Conservation (phyloP, 2,329 filamentous ascomycete genomes). For the Pseudocercospora macadamiae region DNA sequence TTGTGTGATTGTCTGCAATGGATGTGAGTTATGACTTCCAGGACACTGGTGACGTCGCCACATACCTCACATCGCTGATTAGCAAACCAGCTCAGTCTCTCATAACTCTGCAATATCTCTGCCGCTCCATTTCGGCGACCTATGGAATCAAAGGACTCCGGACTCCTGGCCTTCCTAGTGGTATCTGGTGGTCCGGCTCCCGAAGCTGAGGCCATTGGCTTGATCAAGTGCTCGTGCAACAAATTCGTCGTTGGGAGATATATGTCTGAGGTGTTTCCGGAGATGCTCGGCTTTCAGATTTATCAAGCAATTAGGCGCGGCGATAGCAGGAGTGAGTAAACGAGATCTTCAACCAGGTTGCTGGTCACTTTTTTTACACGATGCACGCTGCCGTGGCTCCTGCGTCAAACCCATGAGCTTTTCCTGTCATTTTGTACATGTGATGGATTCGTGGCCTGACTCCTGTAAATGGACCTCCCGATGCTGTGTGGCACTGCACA, state of each 20-base stretch:
- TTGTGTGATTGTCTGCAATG: conserved; percentile 35
- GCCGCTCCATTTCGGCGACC: conserved; percentile 29
- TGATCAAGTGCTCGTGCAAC: too few species aligned
- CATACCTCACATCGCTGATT: conserved; percentile 35
- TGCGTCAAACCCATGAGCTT: conserved; percentile 9
- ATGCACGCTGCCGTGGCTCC: conserved; percentile 6
- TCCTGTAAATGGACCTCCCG: not conserved
- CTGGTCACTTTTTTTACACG: conserved; percentile 3
- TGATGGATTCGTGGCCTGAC: not conserved
- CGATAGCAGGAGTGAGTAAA: not conserved
- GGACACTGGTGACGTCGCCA: not conserved
- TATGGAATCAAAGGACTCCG: conserved; percentile 34
- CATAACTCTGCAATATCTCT: conserved; percentile 37
- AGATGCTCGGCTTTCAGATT: not conserved
- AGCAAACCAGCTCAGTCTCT: conserved; percentile 36
- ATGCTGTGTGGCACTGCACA: not conserved
- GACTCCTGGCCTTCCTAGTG: conserved; percentile 15
- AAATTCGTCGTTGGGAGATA: too few species aligned
- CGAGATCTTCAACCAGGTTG: conserved; percentile 4
- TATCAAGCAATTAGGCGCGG: not conserved
- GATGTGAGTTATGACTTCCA: not conserved
- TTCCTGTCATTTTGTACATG: conserved; percentile 6
- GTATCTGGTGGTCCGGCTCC: not conserved
- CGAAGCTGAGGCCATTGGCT: conserved; percentile 11
- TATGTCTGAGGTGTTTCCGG: not conserved